Base-by-base conservation (phyloP, 23 red algal species). In the Gracilaria gracilis region DNA sequence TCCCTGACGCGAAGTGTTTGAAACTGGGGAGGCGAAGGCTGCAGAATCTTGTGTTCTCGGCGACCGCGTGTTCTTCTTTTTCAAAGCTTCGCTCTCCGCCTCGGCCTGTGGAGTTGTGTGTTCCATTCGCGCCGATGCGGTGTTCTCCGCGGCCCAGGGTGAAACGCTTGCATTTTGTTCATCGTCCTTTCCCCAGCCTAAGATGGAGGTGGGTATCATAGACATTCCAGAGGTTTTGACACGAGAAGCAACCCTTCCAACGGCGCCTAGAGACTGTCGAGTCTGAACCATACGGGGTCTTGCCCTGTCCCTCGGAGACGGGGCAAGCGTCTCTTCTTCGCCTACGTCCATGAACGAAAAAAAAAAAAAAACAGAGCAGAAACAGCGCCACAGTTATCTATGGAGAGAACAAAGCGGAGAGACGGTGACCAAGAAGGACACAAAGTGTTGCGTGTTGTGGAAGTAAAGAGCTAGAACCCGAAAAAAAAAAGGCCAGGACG, bases 181-280 rank as follows among this genome's bases (percentile, higher is more conserved):
- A 4, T 87, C 36, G 21, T 75, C 71, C 21, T 49, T 38, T 38
- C 51, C 79, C 58, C 58, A 42, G 0, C 23, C 33, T 34, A 65
- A 20, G 19, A 62, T 82, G 21, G 71, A 72, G 28, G 65, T 48
- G 9, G 84, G 53, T 9, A 78, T 54, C 21, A 75, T 75, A 13
- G 67, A 78, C 29, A 88, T 32, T 57, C 84, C 53, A 19, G 84
- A 76, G 1, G 69, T 59, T 48, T 67, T 50, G 20, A 88, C 84
- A 0, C 84, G 67, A n/a, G 84, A 88, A 2, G 84, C 84, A 51
- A 88, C 84, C 24, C 84, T 66, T n/a, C 84, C 84, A 16, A 88
- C 84, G 32, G 84, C 84, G 3, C 65, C 84, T n/a, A 88, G 48
- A 16, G 67, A 46, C 71, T 88, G 84, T 13, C 84, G 65, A 4